Evolutionary conservation across 768 basidiomycete genomes (phyloP).

Genomic region (Pluteus cervinus): DNA sequence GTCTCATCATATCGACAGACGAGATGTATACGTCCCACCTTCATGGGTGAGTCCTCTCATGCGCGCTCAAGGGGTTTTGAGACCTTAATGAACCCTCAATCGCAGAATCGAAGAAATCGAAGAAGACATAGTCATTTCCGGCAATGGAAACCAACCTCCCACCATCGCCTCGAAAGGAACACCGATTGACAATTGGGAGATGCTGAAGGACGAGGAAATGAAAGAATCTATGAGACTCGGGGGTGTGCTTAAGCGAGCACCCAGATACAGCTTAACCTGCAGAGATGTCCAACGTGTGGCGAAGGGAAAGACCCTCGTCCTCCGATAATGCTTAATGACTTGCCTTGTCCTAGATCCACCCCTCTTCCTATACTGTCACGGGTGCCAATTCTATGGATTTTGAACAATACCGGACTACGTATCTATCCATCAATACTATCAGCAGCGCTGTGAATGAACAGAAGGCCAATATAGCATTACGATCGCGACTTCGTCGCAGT

Average conservation of each 20-base stretch:
- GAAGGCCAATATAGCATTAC: no score
- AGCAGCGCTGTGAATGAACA: no score
- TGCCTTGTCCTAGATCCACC: neutral
- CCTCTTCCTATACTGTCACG: constrained; percentile 7
- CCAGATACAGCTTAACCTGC: constrained; percentile 81
- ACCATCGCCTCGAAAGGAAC: constrained; percentile 10
- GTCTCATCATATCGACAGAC: constrained; percentile 70
- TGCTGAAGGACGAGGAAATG: constrained; percentile 37
- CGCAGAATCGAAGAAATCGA: constrained; percentile 51
- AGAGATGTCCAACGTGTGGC: constrained; percentile 70
- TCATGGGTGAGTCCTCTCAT: constrained; percentile 54
- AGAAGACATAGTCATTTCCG: constrained; percentile 39
- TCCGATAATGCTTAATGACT: no score
- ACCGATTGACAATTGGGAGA: constrained; percentile 51
- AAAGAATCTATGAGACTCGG: constrained; percentile 37
- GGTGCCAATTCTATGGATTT: neutral
- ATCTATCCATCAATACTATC: no score
- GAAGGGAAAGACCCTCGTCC: constrained; percentile 20
- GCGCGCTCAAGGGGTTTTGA: constrained; percentile 2
- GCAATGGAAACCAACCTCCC: constrained; percentile 16
- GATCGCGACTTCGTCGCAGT: no score
- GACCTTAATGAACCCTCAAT: constrained; percentile 7
- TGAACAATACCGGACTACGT: neutral
- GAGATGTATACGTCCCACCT: constrained; percentile 66
- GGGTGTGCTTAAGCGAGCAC: constrained; percentile 47